Conservation (phyloP, 2,329 filamentous ascomycete genomes). For the Dothiorella sarmentorum region DNA sequence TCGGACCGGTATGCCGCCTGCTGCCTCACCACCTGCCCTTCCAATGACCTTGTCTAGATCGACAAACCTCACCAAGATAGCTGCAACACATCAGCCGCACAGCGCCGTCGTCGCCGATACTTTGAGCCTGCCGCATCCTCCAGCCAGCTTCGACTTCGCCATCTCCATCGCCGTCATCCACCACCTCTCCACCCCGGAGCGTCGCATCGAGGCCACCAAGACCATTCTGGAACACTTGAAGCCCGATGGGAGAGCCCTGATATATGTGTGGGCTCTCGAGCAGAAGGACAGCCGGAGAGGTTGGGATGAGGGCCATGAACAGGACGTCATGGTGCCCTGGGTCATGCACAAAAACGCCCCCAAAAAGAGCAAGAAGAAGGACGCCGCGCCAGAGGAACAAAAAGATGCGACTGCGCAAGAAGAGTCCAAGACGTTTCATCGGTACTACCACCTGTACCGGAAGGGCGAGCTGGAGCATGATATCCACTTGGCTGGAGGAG, state of each 20-base stretch:
- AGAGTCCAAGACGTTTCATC: conserved; percentile 62
- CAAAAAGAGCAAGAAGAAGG: conserved; percentile 29
- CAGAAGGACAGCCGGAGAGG: conserved; percentile 81
- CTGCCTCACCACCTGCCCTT: background rate
- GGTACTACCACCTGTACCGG: conserved; percentile 92
- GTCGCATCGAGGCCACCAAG: conserved; percentile 69
- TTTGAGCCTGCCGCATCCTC: conserved; percentile 74
- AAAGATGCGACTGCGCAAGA: conserved; percentile 21
- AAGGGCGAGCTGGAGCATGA: conserved; percentile 84
- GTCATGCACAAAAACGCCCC: conserved; percentile 55
- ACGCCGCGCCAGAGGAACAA: conserved; percentile 22
- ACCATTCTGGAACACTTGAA: conserved; percentile 66
- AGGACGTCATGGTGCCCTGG: conserved; percentile 97
- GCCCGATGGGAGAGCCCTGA: conserved; percentile 50
- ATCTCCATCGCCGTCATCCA: conserved; percentile 94
- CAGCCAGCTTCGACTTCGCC: conserved; percentile 70
- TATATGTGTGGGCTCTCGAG: conserved; percentile 96
- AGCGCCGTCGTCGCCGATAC: conserved; percentile 77
- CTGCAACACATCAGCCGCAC: conserved; percentile 54
- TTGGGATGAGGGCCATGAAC: conserved; percentile 78
- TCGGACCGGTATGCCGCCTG: conserved; percentile 58
- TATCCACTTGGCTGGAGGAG: conserved; percentile 69
- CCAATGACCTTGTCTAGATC: conserved; percentile 35
- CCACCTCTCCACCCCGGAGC: conserved; percentile 75
- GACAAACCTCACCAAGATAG: conserved; percentile 57